phyloP scores from a whole-genome alignment of 2,329 filamentous ascomycete species.

The Pseudovirgaria hyperparasitica region DNA sequence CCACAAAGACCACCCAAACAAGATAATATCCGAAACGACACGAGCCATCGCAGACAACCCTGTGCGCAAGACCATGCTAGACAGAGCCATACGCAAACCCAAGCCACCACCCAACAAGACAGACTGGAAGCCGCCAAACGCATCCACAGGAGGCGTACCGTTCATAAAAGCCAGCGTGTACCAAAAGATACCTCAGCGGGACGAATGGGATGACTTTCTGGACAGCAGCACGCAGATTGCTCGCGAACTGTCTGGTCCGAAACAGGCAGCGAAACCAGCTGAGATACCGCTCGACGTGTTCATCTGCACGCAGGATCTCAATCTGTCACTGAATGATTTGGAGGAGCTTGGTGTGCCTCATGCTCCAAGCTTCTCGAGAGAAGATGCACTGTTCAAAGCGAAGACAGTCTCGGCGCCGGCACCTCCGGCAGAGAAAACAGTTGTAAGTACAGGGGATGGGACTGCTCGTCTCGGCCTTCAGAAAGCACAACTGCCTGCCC shows the following conservation, averaged over 20 bases:
- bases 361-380: too few species aligned
- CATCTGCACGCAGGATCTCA: constrained; percentile 27
- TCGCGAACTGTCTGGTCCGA: constrained; percentile 22
- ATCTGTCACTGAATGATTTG: constrained; percentile 28
- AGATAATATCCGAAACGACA: neutral
- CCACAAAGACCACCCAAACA: neutral
- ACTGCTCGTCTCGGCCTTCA: too few species aligned
- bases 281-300: constrained; percentile 22
- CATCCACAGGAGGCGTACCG: neutral
- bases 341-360: constrained; percentile 22
- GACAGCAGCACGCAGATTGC: constrained; percentile 34
- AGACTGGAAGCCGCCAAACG: constrained; percentile 1
- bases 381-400: too few species aligned
- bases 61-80: neutral
- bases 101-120: neutral
- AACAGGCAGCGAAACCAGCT: constrained; percentile 3
- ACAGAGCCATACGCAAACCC: constrained; percentile 5
- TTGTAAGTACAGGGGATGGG: neutral
- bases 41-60: neutral
- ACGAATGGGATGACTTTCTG: constrained; percentile 28
- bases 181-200: too few species aligned
- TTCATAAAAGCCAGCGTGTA: too few species aligned
- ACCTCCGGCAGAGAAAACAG: neutral
- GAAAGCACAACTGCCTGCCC: too few species aligned
- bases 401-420: neutral